phyloP scores from a whole-genome alignment of 1,284 basidiomycete genomes.

The Meira miltonrushii region DNA sequence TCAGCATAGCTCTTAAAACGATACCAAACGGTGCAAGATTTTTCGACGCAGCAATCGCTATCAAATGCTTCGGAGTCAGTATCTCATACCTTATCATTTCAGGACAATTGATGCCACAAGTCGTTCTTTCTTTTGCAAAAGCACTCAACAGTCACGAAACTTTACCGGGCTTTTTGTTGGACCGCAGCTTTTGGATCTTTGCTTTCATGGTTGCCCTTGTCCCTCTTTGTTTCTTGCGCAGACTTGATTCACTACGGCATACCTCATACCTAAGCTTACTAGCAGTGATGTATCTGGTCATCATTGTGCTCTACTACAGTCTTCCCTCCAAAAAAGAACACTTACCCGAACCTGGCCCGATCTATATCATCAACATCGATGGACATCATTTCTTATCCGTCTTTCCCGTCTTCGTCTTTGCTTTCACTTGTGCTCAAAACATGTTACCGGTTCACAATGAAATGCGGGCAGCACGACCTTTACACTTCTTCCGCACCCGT shows the following conservation, averaged over 20 bases:
- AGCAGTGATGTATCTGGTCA: conserved; percentile 60
- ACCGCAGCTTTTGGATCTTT: conserved; percentile 75
- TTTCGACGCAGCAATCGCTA: conserved; percentile 88
- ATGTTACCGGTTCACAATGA: conserved; percentile 79
- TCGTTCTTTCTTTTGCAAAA: conserved; percentile 68
- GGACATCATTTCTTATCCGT: conserved; percentile 69
- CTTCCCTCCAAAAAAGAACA: conserved; percentile 24
- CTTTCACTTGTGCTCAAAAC: conserved; percentile 30
- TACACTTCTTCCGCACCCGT: conserved; percentile 78
- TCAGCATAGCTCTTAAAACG: conserved; percentile 34
- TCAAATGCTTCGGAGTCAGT: conserved; percentile 70
- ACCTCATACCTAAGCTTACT: conserved; percentile 81
- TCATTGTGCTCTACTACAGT: conserved; percentile 45
- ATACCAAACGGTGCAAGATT: conserved; percentile 70
- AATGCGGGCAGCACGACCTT: conserved; percentile 57
- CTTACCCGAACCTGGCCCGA: conserved; percentile 34
- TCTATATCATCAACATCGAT: conserved; percentile 59
- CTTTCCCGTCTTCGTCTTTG: conserved; percentile 87
- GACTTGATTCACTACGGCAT: conserved; percentile 66
- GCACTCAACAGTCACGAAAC: conserved; percentile 20
- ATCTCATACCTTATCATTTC: conserved; percentile 64
- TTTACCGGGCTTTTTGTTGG: conserved; percentile 55
- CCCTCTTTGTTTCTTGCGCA: conserved; percentile 76
- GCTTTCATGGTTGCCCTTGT: conserved; percentile 74
- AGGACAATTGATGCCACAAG: conserved; percentile 73